Base-by-base conservation (phyloP, 805 yeast species). In the Teunomyces panamensis region DNA sequence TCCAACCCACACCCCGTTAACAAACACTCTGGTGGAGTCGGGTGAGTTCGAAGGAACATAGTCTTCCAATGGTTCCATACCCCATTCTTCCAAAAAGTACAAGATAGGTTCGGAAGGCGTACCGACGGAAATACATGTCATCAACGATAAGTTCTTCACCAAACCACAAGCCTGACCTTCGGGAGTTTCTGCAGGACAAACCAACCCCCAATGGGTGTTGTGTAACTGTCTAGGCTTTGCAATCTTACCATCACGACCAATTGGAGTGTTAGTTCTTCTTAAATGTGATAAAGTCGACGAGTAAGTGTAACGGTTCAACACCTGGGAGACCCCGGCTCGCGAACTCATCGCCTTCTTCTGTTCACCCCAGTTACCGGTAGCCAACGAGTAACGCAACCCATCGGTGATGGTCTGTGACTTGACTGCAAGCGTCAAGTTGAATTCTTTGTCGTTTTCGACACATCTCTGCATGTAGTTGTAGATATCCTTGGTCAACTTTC, bases 291-390 rank as follows among this genome's bases (percentile, higher is more conserved):
- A 77, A 2, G 99, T 94, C n/a, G 99, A 94, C 1, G 98, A 89
- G 69, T 94, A 94, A 5, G 99, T 94, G 73, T 94, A 94, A 74
- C 99, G 83, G 69, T 94, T 94, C 70, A 94, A 80, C 56, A 94
- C 99, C 77, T 94, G 99, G 26, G 98, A 92, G 42, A 95, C 99
- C 81, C 99, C 99, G 5, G 99, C 99, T 69, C 96, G 85, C 14
- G 97, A 85, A 52, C 94, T 84, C 99, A 94, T 94, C 10, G 98
- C 97, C 69, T 94, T 94, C 84, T 91, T 92, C 69, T 94, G 99
- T 71, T 94, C 99, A 75, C 99, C 99, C 99, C 99, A 94, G 75
- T 94, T 94, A 78, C 99, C 99, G 11, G 99, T 94, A 46, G 99
- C 99, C 63, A 94, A 78, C 34, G 99, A 94, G 71, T 94, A 94